Base-by-base conservation (phyloP, 495 filamentous ascomycete genomes). In the Aspergillus panamensis region DNA sequence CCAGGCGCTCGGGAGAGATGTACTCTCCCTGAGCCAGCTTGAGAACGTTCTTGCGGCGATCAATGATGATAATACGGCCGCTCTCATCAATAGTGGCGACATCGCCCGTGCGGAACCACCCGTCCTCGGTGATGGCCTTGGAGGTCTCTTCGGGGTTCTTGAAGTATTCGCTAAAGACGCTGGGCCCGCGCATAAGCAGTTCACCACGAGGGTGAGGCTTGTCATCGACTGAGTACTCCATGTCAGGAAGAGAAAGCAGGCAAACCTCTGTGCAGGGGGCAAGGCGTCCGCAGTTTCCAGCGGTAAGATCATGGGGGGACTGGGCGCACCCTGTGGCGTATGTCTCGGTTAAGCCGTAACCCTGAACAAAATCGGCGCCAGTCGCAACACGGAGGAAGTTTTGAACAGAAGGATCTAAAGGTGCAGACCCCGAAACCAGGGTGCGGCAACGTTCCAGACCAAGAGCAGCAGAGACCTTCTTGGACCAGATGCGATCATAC, bases 1-100 rank as follows among this genome's bases (percentile, higher is more conserved):
- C 94, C 66, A 98, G 87, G 31, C 93, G 89, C 77, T 98, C 94
- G 21, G 94, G 94, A 30, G 92, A 97, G 63, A 98, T 90, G 71
- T 98, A 98, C 77, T 98, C 94, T 69, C 94, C 94, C 70, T 98
- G 94, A 0, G 94, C 88, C 43, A 98, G 83, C 82, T 98, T 98
- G 67, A 98, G 86, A 14, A 97, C 89, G 73, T 98, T 97, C 87
- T 98, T 98, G 66, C 91, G 87, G 61, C 94, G 91, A 73, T 98
- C 94, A 64, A 98, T 87, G 72, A 98, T 92, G 63, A 83, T 84
- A 76, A 97, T 89, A 55, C 95, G 89, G 56, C 94, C 94, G 65
- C 87, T 72, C 51, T 84, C 83, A 69, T 98, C 94, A 29, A 98
- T 77, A 16, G 82, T 80, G 66, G 83, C 87, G 45, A 98, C 92